Percentiles rank a stretch among this genome's conserved stretches.
These are phyloP conservation scores for Talaromyces islandicus DNA, from an alignment of 2,329 filamentous ascomycete genomes.

Conservation along the genomic window DNA sequence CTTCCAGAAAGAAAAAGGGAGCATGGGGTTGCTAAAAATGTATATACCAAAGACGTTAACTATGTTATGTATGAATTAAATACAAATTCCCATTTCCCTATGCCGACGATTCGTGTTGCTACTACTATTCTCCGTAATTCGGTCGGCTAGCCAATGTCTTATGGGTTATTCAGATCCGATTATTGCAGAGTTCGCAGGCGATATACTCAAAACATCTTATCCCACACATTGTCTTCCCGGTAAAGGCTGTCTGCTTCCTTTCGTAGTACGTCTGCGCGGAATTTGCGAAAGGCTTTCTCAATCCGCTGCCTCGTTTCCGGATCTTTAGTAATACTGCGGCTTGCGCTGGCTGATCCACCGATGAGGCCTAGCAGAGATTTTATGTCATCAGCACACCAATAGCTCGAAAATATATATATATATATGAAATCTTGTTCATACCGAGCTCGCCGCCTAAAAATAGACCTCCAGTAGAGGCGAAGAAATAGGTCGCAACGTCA, in stretches of 20 bases:
- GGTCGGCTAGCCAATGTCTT: too few species aligned
- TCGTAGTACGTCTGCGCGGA: slow-evolving; percentile 58
- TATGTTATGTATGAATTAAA: too few species aligned
- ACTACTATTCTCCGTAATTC: too few species aligned
- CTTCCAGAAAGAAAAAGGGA: too few species aligned
- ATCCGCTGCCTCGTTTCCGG: slow-evolving; percentile 51
- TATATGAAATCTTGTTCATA: slow-evolving; percentile 14
- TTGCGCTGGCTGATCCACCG: slow-evolving; percentile 51
- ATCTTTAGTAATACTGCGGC: slow-evolving; percentile 48
- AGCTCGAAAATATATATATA: not conserved
- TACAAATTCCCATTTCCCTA: too few species aligned
- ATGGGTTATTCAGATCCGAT: not conserved
- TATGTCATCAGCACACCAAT: not conserved
- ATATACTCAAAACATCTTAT: slow-evolving; percentile 18
- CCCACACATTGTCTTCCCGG: slow-evolving; percentile 22
- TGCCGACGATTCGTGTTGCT: too few species aligned
- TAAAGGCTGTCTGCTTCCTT: slow-evolving; percentile 55
- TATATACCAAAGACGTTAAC: too few species aligned
- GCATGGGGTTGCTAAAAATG: too few species aligned
- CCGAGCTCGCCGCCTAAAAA: slow-evolving; percentile 58
- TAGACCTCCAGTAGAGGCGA: slow-evolving; percentile 56
- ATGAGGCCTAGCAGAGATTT: slow-evolving; percentile 41
- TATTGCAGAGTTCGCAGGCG: not conserved
- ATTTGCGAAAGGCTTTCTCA: slow-evolving; percentile 57
- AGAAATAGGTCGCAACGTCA: slow-evolving; percentile 57